Evolutionary conservation across 2,329 filamentous ascomycete genomes (phyloP), one percentile per base, ranked within the genome.

Genomic region (Sclerotiophoma versabilis): DNA sequence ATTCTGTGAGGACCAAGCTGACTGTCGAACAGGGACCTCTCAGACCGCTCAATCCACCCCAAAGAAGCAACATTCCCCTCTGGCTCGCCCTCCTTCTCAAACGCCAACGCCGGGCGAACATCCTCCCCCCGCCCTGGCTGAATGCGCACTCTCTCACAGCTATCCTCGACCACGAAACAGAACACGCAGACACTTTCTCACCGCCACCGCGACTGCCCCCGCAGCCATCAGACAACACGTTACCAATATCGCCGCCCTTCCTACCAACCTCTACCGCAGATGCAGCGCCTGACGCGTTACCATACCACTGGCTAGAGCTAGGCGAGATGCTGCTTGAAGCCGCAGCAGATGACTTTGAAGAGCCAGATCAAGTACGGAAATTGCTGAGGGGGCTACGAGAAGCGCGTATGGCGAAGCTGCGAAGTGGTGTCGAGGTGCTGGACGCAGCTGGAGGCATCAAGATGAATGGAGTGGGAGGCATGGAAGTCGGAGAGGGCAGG

Each of bases 21-120:
- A 71, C 60, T 34, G 26, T 10, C 15, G 22, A 9, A 33, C 69
- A 97, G 93, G 93, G 93, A 54, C 81, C 86, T 54, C 90, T 93
- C 29, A 87, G 88, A 49, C 76, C 85, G 20, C 84, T 99, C 33
- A 86, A 87, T 22, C 95, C 95, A 2, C 93, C 93, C 0, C 88
- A 92, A 70, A 87, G 92, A 65, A 84, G 87, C 62, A 81, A 89
- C 33, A 75, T 98, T 0, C 93, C 95, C 0, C 85, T 99, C 54
- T 99, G 95, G 95, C 89, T 99, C 14, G 95, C 95, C 2, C 84
- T 98, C 14, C 87, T 98, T 20, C 87, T 99, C 49, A 98, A 98
- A 77, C 92, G 93, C 60, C 95, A 99, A 77, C 87, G 90, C 48
- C 89, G 95, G 68, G 92, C 92, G 65, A 97, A 96, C 78, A 96